phyloP scores from a whole-genome alignment of 2,329 filamentous ascomycete genomes.

The Paramyrothecium roridum region DNA sequence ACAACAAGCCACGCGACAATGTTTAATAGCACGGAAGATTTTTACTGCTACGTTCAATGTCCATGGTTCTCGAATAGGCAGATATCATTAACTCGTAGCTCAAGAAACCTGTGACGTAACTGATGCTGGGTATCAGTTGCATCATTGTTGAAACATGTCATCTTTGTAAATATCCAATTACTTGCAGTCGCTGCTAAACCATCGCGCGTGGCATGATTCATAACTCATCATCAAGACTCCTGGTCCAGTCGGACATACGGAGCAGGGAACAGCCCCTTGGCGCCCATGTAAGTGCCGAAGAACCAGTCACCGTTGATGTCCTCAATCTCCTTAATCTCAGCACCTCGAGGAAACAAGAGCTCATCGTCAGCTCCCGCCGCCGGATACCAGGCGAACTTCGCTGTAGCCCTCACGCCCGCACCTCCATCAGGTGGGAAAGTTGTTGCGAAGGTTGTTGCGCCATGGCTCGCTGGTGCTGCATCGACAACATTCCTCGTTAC shows the following conservation, averaged over 20 bases:
- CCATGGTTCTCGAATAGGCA: not conserved
- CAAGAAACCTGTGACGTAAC: not conserved
- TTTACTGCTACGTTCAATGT: no score
- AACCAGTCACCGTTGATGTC: constrained; percentile 92
- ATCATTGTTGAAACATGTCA: constrained; percentile 2
- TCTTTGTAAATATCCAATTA: not conserved
- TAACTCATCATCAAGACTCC: constrained; percentile 4
- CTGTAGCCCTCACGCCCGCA: constrained; percentile 59
- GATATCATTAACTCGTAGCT: not conserved
- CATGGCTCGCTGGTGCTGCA: constrained; percentile 31
- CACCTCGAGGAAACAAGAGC: constrained; percentile 77
- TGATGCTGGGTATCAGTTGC: not conserved
- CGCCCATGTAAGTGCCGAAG: constrained; percentile 80
- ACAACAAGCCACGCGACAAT: no score
- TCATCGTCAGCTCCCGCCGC: constrained; percentile 65
- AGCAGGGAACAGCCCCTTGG: constrained; percentile 75
- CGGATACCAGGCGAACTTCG: constrained; percentile 78
- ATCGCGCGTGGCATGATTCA: not conserved
- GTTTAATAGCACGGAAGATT: no score
- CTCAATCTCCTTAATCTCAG: constrained; percentile 78
- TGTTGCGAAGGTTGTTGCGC: constrained; percentile 18
- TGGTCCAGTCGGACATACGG: constrained; percentile 61
- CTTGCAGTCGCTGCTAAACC: no score
- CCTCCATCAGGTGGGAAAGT: constrained; percentile 75
- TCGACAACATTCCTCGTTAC: constrained; percentile 49